Base-by-base conservation (phyloP, 352 stramenopile species). In the Globisporangium canariense region DNA sequence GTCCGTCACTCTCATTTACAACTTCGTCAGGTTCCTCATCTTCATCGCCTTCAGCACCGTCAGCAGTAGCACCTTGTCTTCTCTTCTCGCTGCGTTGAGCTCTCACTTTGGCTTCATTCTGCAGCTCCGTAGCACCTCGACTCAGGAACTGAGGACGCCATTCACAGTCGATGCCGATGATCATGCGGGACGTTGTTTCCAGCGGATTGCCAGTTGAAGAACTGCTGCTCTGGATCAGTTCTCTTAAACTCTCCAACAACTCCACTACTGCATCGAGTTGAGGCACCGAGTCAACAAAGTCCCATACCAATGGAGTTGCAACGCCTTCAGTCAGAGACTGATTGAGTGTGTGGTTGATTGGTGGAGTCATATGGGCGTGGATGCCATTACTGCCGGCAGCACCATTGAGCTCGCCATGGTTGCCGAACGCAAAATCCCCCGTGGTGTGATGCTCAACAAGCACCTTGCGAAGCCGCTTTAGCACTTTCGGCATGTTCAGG, bases 151-250 rank as follows among this genome's bases (percentile, higher is more conserved):
- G 71, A 4, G 81, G 81, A 10, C 79, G 70, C 79, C 81, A 90
- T 43, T 90, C 81, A 66, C 79, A 88, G 50, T 90, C 81, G 50
- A 90, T 71, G 2, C 77, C 81, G 62, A 90, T 56, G 46, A 88
- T 18, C 47, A 78, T 68, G 8, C 68, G 63, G 18, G 36, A 16
- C 51, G 43, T 47, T 16, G 55, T 20, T 14, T 68, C 59, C 2
- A 57, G 53, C 38, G 65, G 65, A 34, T 70, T 36, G 4, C 30
- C 20, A 3, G 32, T 5, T 14, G 9, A 11, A 56, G 32, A 10
- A 70, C 18, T 25, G 11, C 16, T 18, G 16, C 30, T 47, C 69
- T 65, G 28, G n/a, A 55, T 13, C 2, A 59, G 50, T 18, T 40
- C 6, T 11, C 50, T 41, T 4, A 25, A 20, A 10, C 60, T 22